Base-by-base conservation (phyloP, 1,284 basidiomycete species). In the Sanghuangporus baumii region DNA sequence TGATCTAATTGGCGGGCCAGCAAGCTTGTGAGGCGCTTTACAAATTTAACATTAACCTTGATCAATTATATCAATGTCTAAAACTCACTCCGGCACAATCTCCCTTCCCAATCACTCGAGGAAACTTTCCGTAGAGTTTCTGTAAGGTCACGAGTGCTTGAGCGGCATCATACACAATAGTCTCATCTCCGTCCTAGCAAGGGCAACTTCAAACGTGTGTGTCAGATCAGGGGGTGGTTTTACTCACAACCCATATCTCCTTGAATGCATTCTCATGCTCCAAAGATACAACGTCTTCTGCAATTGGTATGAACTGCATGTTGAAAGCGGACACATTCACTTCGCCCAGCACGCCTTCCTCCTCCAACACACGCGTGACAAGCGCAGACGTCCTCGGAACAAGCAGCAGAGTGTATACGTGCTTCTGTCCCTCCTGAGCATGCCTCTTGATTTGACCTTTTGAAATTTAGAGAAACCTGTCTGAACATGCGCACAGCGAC, bases 91-190 rank as follows among this genome's bases (percentile, higher is more conserved):
- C 85, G 18, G 96, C 94, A 54, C 87, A 86, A 71, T 97, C 90
- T 8, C 96, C 97, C 75, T 99, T 98, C 46, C 95, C 96, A 36
- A 97, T 75, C 63, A 98, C 89, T 18, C 95, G 87, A 7, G 96
- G 96, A 70, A 98, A 96, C 31, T 83, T 74, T n/a, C 94, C 96
- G 72, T 89, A 96, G 1, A 93, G 79, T 67, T 88, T 86, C 72
- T 98, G 93, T 6, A 98, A 77, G 0, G 91, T 91, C 69, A 90
- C 81, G 55, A 99, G 79, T 0, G 94, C 94, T 71, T 96, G 87
- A 0, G 89, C 89, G 3, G 96, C 91, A 71, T 97, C 90, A 72
- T 89, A 97, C 26, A 98, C 82, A 9, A 90, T 79, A 0, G 93
- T 93, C 71, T 96, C 93, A 69, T 99, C 96, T n/a, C 94, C 94